Conservation (phyloP, 2,329 filamentous ascomycete genomes). For the Rhynchosporium agropyri region DNA sequence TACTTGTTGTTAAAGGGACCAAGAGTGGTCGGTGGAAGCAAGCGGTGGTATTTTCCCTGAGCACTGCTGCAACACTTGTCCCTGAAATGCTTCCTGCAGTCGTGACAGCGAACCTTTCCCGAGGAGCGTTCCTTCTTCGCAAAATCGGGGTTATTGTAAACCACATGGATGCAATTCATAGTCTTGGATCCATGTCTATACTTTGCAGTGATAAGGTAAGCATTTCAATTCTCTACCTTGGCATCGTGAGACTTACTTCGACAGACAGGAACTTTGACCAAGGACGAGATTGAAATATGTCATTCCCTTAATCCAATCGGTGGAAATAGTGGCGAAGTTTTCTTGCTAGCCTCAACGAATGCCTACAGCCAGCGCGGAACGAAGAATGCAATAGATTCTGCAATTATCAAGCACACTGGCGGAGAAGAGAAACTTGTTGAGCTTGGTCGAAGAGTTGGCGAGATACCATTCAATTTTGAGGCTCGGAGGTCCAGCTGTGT, state of each 20-base stretch:
- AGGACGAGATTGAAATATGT: slow-evolving; percentile 21
- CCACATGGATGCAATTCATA: slow-evolving; percentile 19
- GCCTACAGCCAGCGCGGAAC: slow-evolving; percentile 17
- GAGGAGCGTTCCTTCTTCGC: slow-evolving; percentile 13
- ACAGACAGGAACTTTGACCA: slow-evolving; percentile 22
- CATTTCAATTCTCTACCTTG: background rate
- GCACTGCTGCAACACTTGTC: slow-evolving; percentile 20
- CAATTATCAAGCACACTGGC: slow-evolving; percentile 15
- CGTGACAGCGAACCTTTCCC: slow-evolving; percentile 16
- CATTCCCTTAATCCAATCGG: slow-evolving; percentile 13
- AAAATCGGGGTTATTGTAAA: slow-evolving; percentile 19
- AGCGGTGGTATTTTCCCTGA: slow-evolving; percentile 13
- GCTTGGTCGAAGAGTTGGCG: slow-evolving; percentile 11
- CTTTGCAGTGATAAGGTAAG: slow-evolving; percentile 24
- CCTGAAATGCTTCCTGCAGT: slow-evolving; percentile 25
- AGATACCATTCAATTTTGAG: slow-evolving; percentile 26
- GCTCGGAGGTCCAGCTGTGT: slow-evolving; percentile 21
- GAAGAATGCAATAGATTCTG: slow-evolving; percentile 21
- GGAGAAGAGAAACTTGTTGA: slow-evolving; percentile 5
- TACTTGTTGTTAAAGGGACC: slow-evolving; percentile 16
- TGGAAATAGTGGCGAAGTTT: background rate
- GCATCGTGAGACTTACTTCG: background rate
- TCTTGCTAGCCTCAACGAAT: slow-evolving; percentile 16
- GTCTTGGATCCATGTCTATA: slow-evolving; percentile 18
- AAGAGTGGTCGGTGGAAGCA: slow-evolving; percentile 12